Conservation (phyloP, 768 basidiomycete genomes). For the Termitomyces sp. region DNA sequence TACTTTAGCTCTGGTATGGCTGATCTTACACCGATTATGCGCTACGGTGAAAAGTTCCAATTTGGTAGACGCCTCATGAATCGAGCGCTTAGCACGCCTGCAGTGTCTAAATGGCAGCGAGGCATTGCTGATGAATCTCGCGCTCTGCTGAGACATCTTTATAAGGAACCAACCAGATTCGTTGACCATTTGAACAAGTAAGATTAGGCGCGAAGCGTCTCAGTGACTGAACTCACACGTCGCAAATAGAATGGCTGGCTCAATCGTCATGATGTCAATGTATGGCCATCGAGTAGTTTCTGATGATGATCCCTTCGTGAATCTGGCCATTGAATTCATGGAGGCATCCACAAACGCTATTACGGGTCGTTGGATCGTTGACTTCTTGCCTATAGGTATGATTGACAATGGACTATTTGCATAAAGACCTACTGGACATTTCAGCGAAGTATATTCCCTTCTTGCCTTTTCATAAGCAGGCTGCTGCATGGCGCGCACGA, state of each 20-base stretch:
- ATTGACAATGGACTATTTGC: no score
- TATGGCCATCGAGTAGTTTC: conserved; percentile 14
- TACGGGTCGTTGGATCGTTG: no score
- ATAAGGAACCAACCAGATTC: conserved; percentile 5
- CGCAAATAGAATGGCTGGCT: conserved; percentile 11
- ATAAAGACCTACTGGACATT: no score
- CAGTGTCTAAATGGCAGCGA: conserved; percentile 14
- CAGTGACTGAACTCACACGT: no score
- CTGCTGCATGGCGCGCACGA: no score
- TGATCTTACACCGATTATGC: conserved; percentile 15
- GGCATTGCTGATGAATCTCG: conserved; percentile 13
- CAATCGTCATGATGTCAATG: conserved; percentile 17
- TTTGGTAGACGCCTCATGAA: conserved; percentile 14
- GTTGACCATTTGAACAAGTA: conserved; percentile 13
- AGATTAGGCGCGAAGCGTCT: background rate
- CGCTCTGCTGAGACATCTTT: conserved; percentile 8
- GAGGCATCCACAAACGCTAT: conserved; percentile 14
- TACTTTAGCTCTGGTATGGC: conserved; percentile 14
- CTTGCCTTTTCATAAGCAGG: no score
- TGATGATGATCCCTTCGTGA: conserved; percentile 13
- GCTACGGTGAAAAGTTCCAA: conserved; percentile 13
- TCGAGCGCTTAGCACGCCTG: conserved; percentile 14
- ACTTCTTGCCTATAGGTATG: no score
- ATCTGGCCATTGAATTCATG: conserved; percentile 16
- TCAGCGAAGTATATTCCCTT: no score